phyloP scores from a whole-genome alignment of 495 filamentous ascomycete genomes.

The Sordaria brevicollis region DNA sequence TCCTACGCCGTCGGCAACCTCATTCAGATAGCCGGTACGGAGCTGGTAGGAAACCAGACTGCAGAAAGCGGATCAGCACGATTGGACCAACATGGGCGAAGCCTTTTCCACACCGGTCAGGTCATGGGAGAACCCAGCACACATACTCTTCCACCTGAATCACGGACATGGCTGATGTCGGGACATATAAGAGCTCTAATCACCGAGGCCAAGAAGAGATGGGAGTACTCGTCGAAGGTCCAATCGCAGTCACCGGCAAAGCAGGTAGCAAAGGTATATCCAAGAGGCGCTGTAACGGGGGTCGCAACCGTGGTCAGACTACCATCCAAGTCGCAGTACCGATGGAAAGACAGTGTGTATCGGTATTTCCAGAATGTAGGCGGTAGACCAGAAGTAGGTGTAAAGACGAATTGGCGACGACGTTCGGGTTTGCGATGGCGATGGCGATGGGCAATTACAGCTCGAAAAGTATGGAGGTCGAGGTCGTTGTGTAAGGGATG shows the following conservation, averaged over 20 bases:
- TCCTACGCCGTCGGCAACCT: conserved; percentile 89
- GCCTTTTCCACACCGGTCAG: not conserved
- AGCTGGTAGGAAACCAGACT: conserved; percentile 92
- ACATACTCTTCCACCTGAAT: conserved; percentile 94
- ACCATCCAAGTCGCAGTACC: not conserved
- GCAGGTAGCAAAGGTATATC: not conserved
- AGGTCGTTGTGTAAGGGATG: not conserved
- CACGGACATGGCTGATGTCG: conserved; percentile 59
- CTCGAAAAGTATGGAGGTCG: not conserved
- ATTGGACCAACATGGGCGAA: conserved; percentile 2
- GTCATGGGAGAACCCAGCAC: not conserved
- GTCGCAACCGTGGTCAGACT: not conserved
- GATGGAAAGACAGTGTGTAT: not conserved
- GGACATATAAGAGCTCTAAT: not conserved
- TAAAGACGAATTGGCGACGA: not conserved
- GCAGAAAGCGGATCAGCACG: not conserved
- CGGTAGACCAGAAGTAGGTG: not conserved
- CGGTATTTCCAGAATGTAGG: not conserved
- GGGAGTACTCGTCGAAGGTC: not conserved
- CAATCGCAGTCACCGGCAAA: not conserved
- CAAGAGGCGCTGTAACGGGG: not conserved
- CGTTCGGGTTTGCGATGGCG: not conserved
- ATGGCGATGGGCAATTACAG: not conserved
- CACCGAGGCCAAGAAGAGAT: not conserved
- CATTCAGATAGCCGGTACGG: conserved; percentile 79